Base-by-base conservation (phyloP, 257 asterid genomes). In the Penstemon davidsonii region DNA sequence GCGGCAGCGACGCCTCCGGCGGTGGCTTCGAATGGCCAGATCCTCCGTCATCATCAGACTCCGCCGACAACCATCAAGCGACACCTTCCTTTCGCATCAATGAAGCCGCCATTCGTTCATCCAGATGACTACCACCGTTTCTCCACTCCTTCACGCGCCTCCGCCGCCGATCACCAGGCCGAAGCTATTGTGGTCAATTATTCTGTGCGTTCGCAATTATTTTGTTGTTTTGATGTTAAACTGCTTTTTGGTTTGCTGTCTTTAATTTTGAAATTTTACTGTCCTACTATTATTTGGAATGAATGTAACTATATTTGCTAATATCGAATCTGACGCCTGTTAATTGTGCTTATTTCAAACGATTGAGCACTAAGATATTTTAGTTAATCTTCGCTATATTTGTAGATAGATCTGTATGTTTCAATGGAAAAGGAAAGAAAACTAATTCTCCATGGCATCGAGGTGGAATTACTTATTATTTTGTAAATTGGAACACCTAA, bases 51-150 rank as follows among this genome's bases (percentile, higher is more conserved):
- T 67, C 81, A 76, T 69, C 79, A 71, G 73, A 75, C 78, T 72
- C 88, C 70, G 82, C 84, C 77, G 60, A 55, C 72, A 41, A 72
- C 86, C 79, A 89, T 83, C 69, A 86, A 86, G 71, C 85, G 96
- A 11, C 89, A 91, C 75, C 75, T 89, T 13, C 90, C 96, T 5
- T 91, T 91, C 70, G 81, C 88, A 5, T 82, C 95, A 8, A 86
- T 87, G 95, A 91, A 80, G 80, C 90, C 96, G 65, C 93, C 96
- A 47, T 88, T 88, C 69, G 78, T 79, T 38, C 62, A 80, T 58
- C 76, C 93, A 4, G 88, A 82, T 50, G 96, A 87, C 69, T 89
- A 91, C 62, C 95, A 91, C 81, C 89, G 87, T 7, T 91, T 91
- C 79, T 77, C 91, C 69, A 75, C 81, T 19, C 86, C 95, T 49